These are phyloP conservation scores for Fusarium protoensiforme DNA, from an alignment of 2,329 filamentous ascomycete genomes.

Conservation along the genomic window DNA sequence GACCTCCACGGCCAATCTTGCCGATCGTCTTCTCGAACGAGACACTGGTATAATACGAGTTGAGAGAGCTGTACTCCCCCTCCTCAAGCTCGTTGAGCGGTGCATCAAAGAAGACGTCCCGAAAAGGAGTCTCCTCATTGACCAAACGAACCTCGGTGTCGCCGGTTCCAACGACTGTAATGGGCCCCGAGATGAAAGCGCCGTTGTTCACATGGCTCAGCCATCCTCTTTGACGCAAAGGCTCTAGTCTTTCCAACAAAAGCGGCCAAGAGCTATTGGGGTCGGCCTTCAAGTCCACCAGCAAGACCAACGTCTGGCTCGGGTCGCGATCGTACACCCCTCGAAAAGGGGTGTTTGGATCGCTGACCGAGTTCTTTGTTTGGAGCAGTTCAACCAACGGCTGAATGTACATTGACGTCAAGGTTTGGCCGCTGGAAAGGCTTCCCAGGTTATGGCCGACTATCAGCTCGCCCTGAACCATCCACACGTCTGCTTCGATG, in stretches of 20 bases:
- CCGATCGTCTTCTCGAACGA: constrained; percentile 67
- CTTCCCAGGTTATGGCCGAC: constrained; percentile 71
- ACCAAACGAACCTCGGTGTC: constrained; percentile 41
- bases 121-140: constrained; percentile 39
- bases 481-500: constrained; percentile 78
- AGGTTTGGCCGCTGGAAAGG: constrained; percentile 66
- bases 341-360: constrained; percentile 37
- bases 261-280: constrained; percentile 39
- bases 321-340: constrained; percentile 69
- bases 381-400: constrained; percentile 70
- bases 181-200: constrained; percentile 61
- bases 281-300: constrained; percentile 76
- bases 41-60: constrained; percentile 75
- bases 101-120: constrained; percentile 75
- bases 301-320: constrained; percentile 66
- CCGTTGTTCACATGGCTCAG: constrained; percentile 64
- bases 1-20: constrained; percentile 54
- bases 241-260: constrained; percentile 56
- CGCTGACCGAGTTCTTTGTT: constrained; percentile 49
- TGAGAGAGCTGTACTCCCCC: constrained; percentile 58
- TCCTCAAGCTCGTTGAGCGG: constrained; percentile 59
- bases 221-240: constrained; percentile 69
- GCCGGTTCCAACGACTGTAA: constrained; percentile 78
- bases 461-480: constrained; percentile 63
- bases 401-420: constrained; percentile 71